Conservation (phyloP, 495 filamentous ascomycete species). For the Sporormia fimetaria region DNA sequence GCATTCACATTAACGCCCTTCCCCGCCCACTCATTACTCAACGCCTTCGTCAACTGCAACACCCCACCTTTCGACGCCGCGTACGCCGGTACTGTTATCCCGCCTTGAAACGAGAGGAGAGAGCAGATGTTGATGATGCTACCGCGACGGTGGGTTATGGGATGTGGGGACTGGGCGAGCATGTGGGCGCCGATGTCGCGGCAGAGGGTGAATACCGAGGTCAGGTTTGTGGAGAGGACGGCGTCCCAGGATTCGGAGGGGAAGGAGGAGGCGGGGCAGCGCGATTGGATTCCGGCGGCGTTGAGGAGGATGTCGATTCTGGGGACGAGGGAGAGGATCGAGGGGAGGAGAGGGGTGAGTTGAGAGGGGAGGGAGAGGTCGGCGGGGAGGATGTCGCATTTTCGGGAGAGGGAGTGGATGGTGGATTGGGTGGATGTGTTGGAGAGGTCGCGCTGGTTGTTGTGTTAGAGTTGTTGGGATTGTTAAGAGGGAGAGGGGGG, state of each 20-base stretch:
- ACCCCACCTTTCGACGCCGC: conserved; percentile 82
- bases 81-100: conserved; percentile 83
- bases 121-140: conserved; percentile 80
- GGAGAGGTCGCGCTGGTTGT: conserved; percentile 48
- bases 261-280: conserved; percentile 67
- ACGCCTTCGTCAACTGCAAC: conserved; percentile 73
- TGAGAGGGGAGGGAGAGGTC: conserved; percentile 55
- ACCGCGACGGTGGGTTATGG: conserved; percentile 49
- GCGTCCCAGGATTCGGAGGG: conserved; percentile 75
- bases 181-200: conserved; percentile 81
- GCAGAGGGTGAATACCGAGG: conserved; percentile 68
- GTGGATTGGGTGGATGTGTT: conserved; percentile 52
- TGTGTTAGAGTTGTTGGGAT: background rate
- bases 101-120: conserved; percentile 81
- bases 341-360: conserved; percentile 51
- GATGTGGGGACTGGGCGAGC: conserved; percentile 45
- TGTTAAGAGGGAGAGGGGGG: background rate
- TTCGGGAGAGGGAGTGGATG: conserved; percentile 55
- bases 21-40: conserved; percentile 77
- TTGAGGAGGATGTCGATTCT: conserved; percentile 61
- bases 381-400: conserved; percentile 54
- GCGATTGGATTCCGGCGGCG: conserved; percentile 74
- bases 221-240: conserved; percentile 78
- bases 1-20: conserved; percentile 49
- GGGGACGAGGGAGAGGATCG: conserved; percentile 50